These are phyloP conservation scores for Aspergillus ochraceus DNA, from an alignment of 2,329 filamentous ascomycete species.

Conservation along the genomic window DNA sequence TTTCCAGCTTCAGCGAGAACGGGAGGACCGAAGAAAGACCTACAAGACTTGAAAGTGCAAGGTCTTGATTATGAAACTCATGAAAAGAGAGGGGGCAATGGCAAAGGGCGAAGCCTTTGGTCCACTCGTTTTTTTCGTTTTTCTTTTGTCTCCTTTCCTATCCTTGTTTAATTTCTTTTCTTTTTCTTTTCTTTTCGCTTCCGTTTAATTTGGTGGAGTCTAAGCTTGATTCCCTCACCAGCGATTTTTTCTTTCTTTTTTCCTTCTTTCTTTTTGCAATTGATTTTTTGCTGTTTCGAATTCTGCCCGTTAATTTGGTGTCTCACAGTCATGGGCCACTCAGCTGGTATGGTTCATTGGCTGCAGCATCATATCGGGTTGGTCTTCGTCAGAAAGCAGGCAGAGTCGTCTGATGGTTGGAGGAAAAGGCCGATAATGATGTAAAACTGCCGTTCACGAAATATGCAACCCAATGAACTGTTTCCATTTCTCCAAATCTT, in stretches of 20 bases:
- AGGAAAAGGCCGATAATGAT: constrained; percentile 19
- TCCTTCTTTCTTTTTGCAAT: constrained; percentile 20
- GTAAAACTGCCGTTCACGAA: constrained; percentile 19
- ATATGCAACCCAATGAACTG: constrained; percentile 26
- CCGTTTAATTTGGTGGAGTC: constrained; percentile 8
- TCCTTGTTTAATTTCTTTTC: constrained; percentile 2
- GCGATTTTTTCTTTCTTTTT: constrained; percentile 16
- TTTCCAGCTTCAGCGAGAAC: constrained; percentile 61
- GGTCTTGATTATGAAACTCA: not conserved
- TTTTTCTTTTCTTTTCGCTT: constrained; percentile 7
- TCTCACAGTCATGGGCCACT: constrained; percentile 25
- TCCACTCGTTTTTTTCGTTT: not conserved
- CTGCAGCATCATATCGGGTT: constrained; percentile 28
- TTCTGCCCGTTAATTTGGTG: constrained; percentile 25
- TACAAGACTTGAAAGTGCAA: constrained; percentile 10
- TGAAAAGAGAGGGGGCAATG: constrained; percentile 3
- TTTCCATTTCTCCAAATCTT: constrained; percentile 13
- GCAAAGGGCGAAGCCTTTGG: not conserved
- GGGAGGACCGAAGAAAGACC: constrained; percentile 39
- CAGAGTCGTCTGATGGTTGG: constrained; percentile 23
- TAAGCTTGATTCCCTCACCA: not conserved
- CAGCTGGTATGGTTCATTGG: constrained; percentile 19
- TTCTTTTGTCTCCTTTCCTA: constrained; percentile 3
- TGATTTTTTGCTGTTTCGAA: constrained; percentile 17
- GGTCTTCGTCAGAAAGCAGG: constrained; percentile 27